Percentiles rank a stretch among this genome's conserved stretches.
These are phyloP conservation scores for Magnolia changhungtana DNA, from an alignment of 164 flowering plant species.

Conservation along the genomic window DNA sequence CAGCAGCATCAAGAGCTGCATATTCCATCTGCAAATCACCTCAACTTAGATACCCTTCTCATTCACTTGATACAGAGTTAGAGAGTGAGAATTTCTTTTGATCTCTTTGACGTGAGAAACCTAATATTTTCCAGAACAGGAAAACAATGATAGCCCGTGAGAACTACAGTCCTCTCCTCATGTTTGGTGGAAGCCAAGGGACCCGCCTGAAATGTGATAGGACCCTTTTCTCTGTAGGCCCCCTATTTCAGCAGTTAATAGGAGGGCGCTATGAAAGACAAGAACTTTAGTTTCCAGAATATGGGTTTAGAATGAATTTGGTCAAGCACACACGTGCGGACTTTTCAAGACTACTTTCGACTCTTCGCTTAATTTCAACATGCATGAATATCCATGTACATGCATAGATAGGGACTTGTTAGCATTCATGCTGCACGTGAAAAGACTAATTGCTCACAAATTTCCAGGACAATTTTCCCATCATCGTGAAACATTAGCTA, in stretches of 20 bases:
- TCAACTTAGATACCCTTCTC: neutral
- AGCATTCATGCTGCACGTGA: too few species aligned
- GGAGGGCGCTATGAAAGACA: too few species aligned
- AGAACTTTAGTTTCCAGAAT: neutral
- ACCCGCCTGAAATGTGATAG: neutral
- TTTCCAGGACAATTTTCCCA: too few species aligned
- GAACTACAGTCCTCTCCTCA: neutral
- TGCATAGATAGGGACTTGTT: too few species aligned
- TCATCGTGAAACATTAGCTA: too few species aligned
- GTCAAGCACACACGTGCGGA: too few species aligned
- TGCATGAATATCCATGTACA: too few species aligned
- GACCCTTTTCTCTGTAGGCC: neutral
- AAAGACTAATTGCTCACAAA: too few species aligned
- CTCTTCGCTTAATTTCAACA: too few species aligned
- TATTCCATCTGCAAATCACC: constrained; percentile 80
- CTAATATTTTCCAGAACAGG: neutral
- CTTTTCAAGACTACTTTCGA: too few species aligned
- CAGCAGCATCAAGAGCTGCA: constrained; percentile 98
- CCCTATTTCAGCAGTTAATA: neutral
- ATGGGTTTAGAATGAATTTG: neutral
- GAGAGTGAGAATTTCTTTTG: neutral
- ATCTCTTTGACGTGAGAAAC: neutral
- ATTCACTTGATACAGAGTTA: too few species aligned
- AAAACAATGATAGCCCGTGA: neutral
- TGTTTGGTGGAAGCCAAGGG: neutral